These are phyloP conservation scores for Cladorrhinum sp. DNA, from an alignment of 2,329 filamentous ascomycete genomes.

Conservation along the genomic window DNA sequence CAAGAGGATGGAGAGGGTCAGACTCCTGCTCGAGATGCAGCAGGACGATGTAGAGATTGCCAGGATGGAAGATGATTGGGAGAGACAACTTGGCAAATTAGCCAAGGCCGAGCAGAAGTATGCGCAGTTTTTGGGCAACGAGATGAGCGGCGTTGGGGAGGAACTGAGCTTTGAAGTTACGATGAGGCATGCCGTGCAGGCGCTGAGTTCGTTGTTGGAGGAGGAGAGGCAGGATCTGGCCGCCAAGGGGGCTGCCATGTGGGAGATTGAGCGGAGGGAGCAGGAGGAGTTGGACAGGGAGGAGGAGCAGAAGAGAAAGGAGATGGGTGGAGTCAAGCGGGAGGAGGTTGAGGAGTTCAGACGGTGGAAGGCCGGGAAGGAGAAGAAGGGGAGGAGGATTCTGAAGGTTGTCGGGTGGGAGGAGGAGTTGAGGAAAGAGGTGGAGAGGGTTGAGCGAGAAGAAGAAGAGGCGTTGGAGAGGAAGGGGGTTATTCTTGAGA, in stretches of 20 bases:
- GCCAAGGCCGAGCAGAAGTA: constrained; percentile 31
- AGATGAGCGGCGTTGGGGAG: constrained; percentile 15
- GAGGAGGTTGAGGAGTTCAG: constrained; percentile 15
- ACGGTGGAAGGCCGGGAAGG: constrained; percentile 4
- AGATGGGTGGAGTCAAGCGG: constrained; percentile 18
- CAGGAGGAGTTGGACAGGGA: constrained; percentile 32
- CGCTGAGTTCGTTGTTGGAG: constrained; percentile 24
- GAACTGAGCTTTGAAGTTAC: constrained; percentile 27
- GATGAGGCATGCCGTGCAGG: constrained; percentile 10
- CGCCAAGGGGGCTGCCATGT: constrained; percentile 41
- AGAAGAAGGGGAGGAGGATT: constrained; percentile 4
- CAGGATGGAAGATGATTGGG: constrained; percentile 49
- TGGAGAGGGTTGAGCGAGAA: background rate
- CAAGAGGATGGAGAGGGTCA: constrained; percentile 41
- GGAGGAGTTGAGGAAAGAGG: background rate
- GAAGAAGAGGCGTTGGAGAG: background rate
- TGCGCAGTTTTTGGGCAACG: constrained; percentile 34
- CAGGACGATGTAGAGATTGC: constrained; percentile 36
- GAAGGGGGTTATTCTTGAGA: background rate
- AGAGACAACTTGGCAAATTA: constrained; percentile 34
- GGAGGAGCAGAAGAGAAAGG: constrained; percentile 27
- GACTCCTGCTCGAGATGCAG: constrained; percentile 37
- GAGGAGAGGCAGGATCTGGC: constrained; percentile 37
- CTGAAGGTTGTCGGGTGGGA: background rate
- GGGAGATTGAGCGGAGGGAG: constrained; percentile 41